These are phyloP conservation scores for Myxozyma mucilagina DNA, from an alignment of 805 yeast species.

Conservation along the genomic window DNA sequence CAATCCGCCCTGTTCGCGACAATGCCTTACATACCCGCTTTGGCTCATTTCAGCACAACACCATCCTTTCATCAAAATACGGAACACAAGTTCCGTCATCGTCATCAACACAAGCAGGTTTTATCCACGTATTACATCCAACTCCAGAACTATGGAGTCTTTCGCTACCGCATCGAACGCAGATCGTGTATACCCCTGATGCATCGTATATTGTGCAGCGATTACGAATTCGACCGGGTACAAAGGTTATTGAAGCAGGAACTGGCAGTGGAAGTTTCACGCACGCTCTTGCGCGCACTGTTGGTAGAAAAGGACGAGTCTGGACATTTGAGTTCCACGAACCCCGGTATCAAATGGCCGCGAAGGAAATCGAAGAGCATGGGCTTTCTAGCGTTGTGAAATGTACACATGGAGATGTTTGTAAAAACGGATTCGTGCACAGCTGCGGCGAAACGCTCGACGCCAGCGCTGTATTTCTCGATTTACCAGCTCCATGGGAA, in stretches of 20 bases:
- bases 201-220: constrained; percentile 87
- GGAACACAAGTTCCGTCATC: constrained; percentile 77
- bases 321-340: constrained; percentile 92
- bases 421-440: constrained; percentile 69
- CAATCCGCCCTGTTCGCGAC: constrained; percentile 51
- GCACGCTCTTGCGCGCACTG: constrained; percentile 85
- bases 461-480: constrained; percentile 80
- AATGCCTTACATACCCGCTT: constrained; percentile 69
- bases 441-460: constrained; percentile 35
- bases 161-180: constrained; percentile 96
- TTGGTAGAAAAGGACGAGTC: constrained; percentile 59
- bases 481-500: constrained; percentile 95
- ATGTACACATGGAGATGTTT: constrained; percentile 89
- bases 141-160: constrained; percentile 95
- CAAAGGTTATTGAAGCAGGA: constrained; percentile 91
- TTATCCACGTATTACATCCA: constrained; percentile 84
- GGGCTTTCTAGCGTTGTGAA: constrained; percentile 58
- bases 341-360: constrained; percentile 77
- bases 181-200: constrained; percentile 95
- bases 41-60: constrained; percentile 82
- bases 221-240: constrained; percentile 68
- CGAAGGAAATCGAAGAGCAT: constrained; percentile 72
- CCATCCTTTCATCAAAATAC: constrained; percentile 76
- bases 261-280: constrained; percentile 97
- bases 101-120: constrained; percentile 72